Percentiles rank a stretch among this genome's conserved stretches.
These are phyloP conservation scores for Agarophyton chilense DNA, from an alignment of 23 red algal species.

Conservation along the genomic window DNA sequence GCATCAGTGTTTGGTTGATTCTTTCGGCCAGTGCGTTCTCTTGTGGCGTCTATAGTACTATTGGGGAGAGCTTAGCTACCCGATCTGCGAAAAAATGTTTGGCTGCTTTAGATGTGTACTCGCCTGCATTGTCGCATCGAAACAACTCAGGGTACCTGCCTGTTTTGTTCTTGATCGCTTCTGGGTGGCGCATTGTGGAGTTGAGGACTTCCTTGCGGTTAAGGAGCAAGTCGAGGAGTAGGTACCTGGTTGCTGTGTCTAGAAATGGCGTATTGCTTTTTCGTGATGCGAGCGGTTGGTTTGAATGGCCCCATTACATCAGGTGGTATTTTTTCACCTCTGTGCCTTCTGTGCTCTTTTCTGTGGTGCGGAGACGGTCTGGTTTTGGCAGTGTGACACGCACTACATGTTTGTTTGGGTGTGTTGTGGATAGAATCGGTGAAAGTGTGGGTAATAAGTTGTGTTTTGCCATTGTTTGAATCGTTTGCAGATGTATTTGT, in stretches of 20 bases:
- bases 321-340: not conserved
- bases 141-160: not conserved
- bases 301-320: not conserved
- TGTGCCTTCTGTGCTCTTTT: not conserved
- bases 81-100: not conserved
- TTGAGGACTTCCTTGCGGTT: too few species aligned
- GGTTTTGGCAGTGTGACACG: not conserved
- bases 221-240: too few species aligned
- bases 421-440: not conserved
- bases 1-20: not conserved
- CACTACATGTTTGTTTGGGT: not conserved
- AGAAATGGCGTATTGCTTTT: not conserved
- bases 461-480: not conserved
- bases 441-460: not conserved
- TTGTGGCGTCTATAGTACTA: slow-evolving; percentile 3
- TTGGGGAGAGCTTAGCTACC: not conserved
- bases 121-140: not conserved
- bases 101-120: not conserved
- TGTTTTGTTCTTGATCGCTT: too few species aligned
- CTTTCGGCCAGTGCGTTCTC: slow-evolving; percentile 13
- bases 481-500: not conserved
- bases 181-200: too few species aligned
- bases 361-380: too few species aligned
- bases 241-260: too few species aligned
- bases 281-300: not conserved